Percentiles rank a stretch among this genome's conserved stretches.
Conservation (phyloP, 2,329 filamentous ascomycete species). For the Neoarthrinium moseri region DNA sequence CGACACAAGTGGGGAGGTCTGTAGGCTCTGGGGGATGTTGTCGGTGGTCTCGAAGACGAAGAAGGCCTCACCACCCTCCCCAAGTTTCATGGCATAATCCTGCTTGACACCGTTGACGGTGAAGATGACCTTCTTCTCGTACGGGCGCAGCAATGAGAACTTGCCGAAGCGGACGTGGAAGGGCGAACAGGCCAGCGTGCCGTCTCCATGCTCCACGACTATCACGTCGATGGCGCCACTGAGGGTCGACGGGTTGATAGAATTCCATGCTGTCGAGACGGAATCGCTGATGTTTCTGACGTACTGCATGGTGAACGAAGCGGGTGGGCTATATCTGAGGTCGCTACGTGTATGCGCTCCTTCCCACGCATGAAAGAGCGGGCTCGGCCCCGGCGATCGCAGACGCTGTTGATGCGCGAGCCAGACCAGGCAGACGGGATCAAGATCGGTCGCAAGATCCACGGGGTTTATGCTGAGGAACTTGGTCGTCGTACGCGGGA, state of each 20-base stretch:
- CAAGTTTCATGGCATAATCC: slow-evolving; percentile 96
- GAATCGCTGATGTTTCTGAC: slow-evolving; percentile 92
- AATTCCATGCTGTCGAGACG: slow-evolving; percentile 98
- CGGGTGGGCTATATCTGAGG: too few species aligned
- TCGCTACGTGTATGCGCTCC: too few species aligned
- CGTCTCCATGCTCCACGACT: slow-evolving; percentile 95
- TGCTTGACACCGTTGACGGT: slow-evolving; percentile 89
- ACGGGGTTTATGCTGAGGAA: too few species aligned
- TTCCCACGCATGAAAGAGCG: too few species aligned
- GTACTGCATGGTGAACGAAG: slow-evolving; percentile 98
- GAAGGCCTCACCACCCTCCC: slow-evolving; percentile 96
- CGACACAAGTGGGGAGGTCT: slow-evolving; percentile 91
- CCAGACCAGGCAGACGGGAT: too few species aligned
- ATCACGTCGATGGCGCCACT: slow-evolving; percentile 99
- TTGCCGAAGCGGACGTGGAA: slow-evolving; percentile 99
- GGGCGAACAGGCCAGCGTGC: slow-evolving; percentile 83
- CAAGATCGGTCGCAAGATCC: too few species aligned
- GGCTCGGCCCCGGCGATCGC: too few species aligned
- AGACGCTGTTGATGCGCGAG: too few species aligned
- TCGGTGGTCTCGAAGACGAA: slow-evolving; percentile 97
- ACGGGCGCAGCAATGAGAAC: slow-evolving; percentile 91
- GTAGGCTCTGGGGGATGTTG: slow-evolving; percentile 85
- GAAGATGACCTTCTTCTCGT: slow-evolving; percentile 99
- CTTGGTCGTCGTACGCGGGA: too few species aligned
- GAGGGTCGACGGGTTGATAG: slow-evolving; percentile 95